Base-by-base conservation (phyloP, 2,329 filamentous ascomycete species). In the Helotiales sp. region DNA sequence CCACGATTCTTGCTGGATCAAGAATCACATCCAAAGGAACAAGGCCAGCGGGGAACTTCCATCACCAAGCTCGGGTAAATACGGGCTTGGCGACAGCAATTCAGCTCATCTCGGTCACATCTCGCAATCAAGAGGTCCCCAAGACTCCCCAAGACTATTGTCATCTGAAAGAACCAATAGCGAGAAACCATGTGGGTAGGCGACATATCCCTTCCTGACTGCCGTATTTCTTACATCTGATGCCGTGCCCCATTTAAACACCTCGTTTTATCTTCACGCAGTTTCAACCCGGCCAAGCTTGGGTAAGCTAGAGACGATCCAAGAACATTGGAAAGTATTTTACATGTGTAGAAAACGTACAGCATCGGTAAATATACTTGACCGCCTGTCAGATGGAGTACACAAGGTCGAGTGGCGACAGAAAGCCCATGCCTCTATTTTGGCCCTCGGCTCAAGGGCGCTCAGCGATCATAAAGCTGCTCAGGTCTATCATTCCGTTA, bases 381-480 rank as follows among this genome's bases (percentile, higher is more conserved):
- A n/a, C n/a, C n/a, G n/a, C n/a, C n/a, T n/a, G n/a, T n/a, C n/a
- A n/a, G n/a, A n/a, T n/a, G n/a, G 17, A 28, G 49, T n/a, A 30
- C n/a, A n/a, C n/a, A 6, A 15, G 22, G 3, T 24, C 3, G 15
- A 30, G 49, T 30, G 15, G 49, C 49, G 24, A 28, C 7, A 30
- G 13, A 26, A 52, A 52, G 49, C 49, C 28, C 49, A 52, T 52
- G 49, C 49, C 24, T 52, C 49, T 26, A 26, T 17, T 52, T 28
- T 52, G 28, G 81, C 85, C 15, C 87, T 89, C 69, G 72, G 87
- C 30, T 84, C 85, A 63, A 87, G 84, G 75, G 83, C 86, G 73
- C 90, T 88, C 17, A 52, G 24, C 26, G 3, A 52, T 52, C 49
- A 30, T 52, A 15, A 52, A 52, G 49, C 22, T 52, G n/a, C 30